Conservation (phyloP, 192 early-diverging fungal genomes). For the Umbelopsis ramanniana region DNA sequence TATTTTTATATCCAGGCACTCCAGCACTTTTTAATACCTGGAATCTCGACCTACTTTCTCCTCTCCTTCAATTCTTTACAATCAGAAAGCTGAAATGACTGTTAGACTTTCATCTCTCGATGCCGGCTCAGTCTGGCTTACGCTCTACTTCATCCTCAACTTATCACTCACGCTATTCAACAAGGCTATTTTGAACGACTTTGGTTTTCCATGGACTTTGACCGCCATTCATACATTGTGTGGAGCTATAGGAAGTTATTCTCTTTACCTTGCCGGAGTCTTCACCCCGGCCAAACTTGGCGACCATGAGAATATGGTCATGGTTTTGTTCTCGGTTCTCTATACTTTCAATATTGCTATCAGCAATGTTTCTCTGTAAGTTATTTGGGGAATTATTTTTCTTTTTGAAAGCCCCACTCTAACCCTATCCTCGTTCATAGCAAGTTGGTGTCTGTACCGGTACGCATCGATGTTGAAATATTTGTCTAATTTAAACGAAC, state of each 20-base stretch:
- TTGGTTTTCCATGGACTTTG: constrained; percentile 84
- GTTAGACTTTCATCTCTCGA: constrained; percentile 34
- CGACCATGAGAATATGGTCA: constrained; percentile 61
- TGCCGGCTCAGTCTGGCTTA: constrained; percentile 61
- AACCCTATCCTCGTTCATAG: background rate
- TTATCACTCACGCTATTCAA: constrained; percentile 83
- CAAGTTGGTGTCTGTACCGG: constrained; percentile 10
- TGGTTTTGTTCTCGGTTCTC: constrained; percentile 81
- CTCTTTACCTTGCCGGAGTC: constrained; percentile 48
- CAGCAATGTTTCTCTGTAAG: constrained; percentile 81
- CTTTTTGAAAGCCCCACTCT: too few species aligned
- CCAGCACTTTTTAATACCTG: constrained; percentile 3
- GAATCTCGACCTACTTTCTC: constrained; percentile 23
- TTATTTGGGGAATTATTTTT: constrained; percentile 33
- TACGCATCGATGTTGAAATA: background rate
- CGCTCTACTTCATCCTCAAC: constrained; percentile 75
- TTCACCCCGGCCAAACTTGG: constrained; percentile 59
- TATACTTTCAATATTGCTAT: constrained; percentile 92
- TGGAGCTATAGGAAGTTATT: constrained; percentile 68
- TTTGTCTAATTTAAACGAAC: background rate
- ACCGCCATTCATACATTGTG: constrained; percentile 83
- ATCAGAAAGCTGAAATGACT: constrained; percentile 17
- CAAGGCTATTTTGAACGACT: constrained; percentile 79
- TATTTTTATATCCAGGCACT: constrained; percentile 22
- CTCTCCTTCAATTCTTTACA: constrained; percentile 20